Conservation (phyloP, 768 basidiomycete species). For the Pisolithus albus region DNA sequence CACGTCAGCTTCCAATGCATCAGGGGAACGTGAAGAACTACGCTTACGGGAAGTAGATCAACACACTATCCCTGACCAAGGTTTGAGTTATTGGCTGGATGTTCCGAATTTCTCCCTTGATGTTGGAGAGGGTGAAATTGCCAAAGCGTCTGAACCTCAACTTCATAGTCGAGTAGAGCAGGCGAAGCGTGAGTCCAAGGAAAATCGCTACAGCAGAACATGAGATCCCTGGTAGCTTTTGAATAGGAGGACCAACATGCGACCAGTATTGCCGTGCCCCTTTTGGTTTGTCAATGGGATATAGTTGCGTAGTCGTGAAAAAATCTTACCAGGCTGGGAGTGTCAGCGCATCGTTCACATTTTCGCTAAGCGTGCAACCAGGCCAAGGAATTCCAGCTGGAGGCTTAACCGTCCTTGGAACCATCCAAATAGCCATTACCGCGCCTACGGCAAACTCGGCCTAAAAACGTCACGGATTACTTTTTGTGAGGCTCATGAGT, state of each 20-base stretch:
- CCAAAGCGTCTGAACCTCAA: neutral
- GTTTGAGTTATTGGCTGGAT: neutral
- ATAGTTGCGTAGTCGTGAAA: neutral
- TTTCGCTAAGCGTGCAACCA: conserved; percentile 10
- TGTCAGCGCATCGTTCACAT: conserved; percentile 10
- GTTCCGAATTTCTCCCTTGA: neutral
- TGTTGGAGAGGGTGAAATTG: neutral
- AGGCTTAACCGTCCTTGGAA: conserved; percentile 8
- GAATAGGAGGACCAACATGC: conserved; percentile 10
- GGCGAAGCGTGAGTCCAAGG: neutral
- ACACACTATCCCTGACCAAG: neutral
- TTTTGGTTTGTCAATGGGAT: conserved; percentile 4
- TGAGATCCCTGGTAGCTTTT: neutral
- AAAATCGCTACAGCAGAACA: neutral
- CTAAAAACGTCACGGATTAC: conserved; percentile 1
- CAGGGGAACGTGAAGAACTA: neutral
- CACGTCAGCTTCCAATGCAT: neutral
- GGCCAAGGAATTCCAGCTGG: conserved; percentile 11
- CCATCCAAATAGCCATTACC: conserved; percentile 12
- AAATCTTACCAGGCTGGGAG: conserved; percentile 16
- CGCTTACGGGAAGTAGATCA: neutral
- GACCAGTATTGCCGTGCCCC: conserved; percentile 13
- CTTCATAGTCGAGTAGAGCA: neutral
- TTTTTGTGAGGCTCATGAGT: no score
- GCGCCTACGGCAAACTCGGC: conserved; percentile 11